Evolutionary conservation across 441 rosid genomes (phyloP), one percentile per base, ranked within the genome.

Genomic region (Mallotus japonicus): DNA sequence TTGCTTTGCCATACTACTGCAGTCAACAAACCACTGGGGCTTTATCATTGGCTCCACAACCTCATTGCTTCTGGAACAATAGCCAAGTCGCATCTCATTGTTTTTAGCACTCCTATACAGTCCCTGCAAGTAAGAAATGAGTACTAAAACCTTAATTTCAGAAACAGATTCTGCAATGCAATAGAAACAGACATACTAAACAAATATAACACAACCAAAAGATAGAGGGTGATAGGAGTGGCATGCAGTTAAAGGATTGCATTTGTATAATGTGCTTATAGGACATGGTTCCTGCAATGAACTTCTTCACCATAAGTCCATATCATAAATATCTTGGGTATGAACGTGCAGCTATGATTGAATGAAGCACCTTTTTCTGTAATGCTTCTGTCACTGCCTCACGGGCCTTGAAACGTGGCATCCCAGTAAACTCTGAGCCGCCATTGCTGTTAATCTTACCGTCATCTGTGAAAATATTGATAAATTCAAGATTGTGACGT

Each of bases 11-110:
- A 95, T 83, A 76, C 50, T 82, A 74, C 82, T 75, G 82, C 98
- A 92, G 67, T 82, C 81, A 58, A 95, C 97, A 69, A 81, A 95
- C 99, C 97, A 95, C 54, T 91, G 98, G 46, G 96, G 98, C 88
- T 91, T 95, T 76, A 91, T 85, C 92, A 92, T 76, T 59, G 97
- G 98, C 79, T 95, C 98, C 53, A 95, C 76, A 75, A 92, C 92
- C 77, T 92, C 99, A 73, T 75, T 85, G 78, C 84, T 92, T 83
- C 99, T 91, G 80, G 92, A 86, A 83, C 93, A 91, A 76, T 80
- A 74, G 61, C 98, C 98, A 83, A 95, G 96, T 60, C 92, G 85
- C 98, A 95, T 95, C 76, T 92, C 99, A 83, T 95, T 95, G 81
- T 87, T 85, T 75, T 84, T 83, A 70, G 89, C 87, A 78, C 89